Evolutionary conservation across 805 yeast genomes (phyloP).

Genomic region (Sugiyamaella mastotermitis): DNA sequence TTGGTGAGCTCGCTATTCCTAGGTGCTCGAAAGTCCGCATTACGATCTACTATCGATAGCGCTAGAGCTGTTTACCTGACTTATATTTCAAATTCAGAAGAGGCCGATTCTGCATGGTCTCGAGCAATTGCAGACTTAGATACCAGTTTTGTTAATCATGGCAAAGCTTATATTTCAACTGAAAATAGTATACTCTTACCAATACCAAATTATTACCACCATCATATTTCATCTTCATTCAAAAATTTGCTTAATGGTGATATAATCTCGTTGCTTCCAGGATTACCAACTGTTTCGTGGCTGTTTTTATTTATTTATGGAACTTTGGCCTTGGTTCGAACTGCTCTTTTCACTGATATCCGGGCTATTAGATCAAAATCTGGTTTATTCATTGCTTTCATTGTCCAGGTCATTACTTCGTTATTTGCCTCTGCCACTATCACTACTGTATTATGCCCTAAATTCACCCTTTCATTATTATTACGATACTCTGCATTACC

Average conservation of each 20-base stretch:
- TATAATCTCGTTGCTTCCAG: slow-evolving; percentile 8
- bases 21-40: no score
- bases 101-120: background rate
- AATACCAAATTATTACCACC: no score
- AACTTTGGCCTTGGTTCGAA: slow-evolving; percentile 29
- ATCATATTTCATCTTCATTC: no score
- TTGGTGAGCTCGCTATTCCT: no score
- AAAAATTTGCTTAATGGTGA: background rate
- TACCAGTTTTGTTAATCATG: background rate
- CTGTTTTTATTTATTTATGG: slow-evolving; percentile 25
- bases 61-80: slow-evolving; percentile 10
- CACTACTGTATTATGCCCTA: slow-evolving; percentile 33
- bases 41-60: slow-evolving; percentile 7
- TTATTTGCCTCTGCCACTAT: slow-evolving; percentile 39
- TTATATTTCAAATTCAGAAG: background rate
- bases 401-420: slow-evolving; percentile 37
- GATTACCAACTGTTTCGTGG: slow-evolving; percentile 18
- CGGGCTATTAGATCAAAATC: slow-evolving; percentile 40
- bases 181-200: no score
- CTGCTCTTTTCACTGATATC: slow-evolving; percentile 37
- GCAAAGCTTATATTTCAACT: background rate
- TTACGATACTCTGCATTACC: slow-evolving; percentile 34
- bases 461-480: slow-evolving; percentile 32
- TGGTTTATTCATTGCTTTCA: slow-evolving; percentile 41
- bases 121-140: background rate